Conservation (phyloP, 305 asterid species). For the Plantago lanceolata region DNA sequence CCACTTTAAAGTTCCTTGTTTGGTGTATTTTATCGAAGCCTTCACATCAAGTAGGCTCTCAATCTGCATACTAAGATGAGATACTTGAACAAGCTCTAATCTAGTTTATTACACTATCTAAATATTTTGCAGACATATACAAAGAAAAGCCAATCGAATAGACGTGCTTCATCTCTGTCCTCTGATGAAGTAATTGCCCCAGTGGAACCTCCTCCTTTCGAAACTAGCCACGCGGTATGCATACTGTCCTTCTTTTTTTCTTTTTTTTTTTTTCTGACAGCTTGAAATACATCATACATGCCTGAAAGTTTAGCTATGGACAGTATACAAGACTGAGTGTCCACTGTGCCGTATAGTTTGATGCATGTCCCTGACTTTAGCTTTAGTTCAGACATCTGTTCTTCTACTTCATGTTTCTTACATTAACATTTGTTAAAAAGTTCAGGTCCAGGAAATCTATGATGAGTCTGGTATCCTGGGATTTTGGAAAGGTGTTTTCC, state of each 20-base stretch:
- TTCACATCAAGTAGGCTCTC: not conserved
- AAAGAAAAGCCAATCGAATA: constrained; percentile 50
- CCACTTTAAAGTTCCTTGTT: no score
- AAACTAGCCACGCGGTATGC: constrained; percentile 75
- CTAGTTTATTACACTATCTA: constrained; percentile 14
- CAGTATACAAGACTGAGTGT: not conserved
- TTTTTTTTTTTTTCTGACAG: constrained; percentile 13
- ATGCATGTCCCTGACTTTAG: constrained; percentile 16
- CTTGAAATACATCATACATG: constrained; percentile 1
- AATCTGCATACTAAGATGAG: constrained; percentile 18
- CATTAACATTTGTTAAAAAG: constrained; percentile 18
- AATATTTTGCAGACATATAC: constrained; percentile 67
- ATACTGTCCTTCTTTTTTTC: constrained; percentile 18
- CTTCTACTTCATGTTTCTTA: constrained; percentile 19
- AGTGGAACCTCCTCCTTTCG: constrained; percentile 68
- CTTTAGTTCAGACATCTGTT: constrained; percentile 9
- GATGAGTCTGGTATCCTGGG: constrained; percentile 83
- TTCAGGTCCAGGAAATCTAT: constrained; percentile 85
- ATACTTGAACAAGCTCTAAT: constrained; percentile 16
- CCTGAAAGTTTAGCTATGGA: not conserved
- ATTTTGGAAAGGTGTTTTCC: constrained; percentile 95
- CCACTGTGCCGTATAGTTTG: constrained; percentile 2
- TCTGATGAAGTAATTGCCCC: constrained; percentile 48
- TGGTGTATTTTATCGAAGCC: no score
- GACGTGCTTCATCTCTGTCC: constrained; percentile 27